These are phyloP conservation scores for Arthroderma uncinatum DNA, from an alignment of 2,329 filamentous ascomycete genomes.

Conservation along the genomic window DNA sequence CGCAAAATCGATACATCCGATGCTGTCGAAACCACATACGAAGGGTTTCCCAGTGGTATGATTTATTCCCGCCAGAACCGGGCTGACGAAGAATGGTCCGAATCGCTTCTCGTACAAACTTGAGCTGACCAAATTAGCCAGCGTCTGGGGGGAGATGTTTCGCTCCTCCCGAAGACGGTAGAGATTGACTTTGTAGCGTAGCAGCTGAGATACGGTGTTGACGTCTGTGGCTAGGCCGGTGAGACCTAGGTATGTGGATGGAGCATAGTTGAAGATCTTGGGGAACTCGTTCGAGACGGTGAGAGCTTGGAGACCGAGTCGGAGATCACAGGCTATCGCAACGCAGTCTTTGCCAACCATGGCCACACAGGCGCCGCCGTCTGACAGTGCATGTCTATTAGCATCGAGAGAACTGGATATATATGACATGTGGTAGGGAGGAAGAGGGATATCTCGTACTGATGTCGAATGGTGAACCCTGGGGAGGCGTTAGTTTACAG, in stretches of 20 bases:
- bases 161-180: conserved; percentile 98
- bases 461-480: conserved; percentile 92
- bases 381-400: conserved; percentile 25
- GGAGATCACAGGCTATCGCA: conserved; percentile 96
- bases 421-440: not conserved
- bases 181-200: conserved; percentile 99
- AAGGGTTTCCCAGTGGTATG: conserved; percentile 90
- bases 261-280: conserved; percentile 95
- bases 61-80: conserved; percentile 89
- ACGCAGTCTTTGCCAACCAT: conserved; percentile 99
- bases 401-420: not conserved
- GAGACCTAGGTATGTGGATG: conserved; percentile 83
- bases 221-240: conserved; percentile 96
- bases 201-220: conserved; percentile 84
- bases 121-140: conserved; percentile 88
- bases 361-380: conserved; percentile 89
- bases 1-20: conserved; percentile 98
- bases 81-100: conserved; percentile 90
- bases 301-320: conserved; percentile 88
- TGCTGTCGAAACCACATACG: conserved; percentile 98
- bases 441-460: conserved; percentile 46
- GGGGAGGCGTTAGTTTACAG: conserved; percentile 11
- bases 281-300: conserved; percentile 99
- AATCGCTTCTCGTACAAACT: conserved; percentile 92
- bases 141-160: conserved; percentile 83